Evolutionary conservation across 768 basidiomycete genomes (phyloP).

Genomic region (Tylopilus sp.): DNA sequence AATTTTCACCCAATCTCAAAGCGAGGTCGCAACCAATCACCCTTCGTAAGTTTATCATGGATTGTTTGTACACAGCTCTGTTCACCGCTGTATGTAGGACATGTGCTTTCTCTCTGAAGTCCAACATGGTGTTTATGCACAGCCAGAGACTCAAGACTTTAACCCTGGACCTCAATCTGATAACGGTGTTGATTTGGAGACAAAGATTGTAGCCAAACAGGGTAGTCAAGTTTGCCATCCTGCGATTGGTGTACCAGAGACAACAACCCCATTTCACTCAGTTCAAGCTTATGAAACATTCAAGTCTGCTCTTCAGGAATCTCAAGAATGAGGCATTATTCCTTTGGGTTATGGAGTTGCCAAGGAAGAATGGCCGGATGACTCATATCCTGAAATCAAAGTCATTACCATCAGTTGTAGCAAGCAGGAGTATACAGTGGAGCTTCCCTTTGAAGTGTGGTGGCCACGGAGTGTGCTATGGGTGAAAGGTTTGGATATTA

Average conservation of each 20-base stretch:
- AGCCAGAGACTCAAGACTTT: background rate
- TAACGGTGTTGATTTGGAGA: background rate
- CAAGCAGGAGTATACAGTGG: background rate
- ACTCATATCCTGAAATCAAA: slow-evolving; percentile 2
- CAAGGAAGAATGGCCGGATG: slow-evolving; percentile 1
- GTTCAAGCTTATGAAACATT: background rate
- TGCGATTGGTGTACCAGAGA: background rate
- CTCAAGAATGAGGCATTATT: background rate
- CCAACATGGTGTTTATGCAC: background rate
- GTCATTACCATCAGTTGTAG: slow-evolving; percentile 3
- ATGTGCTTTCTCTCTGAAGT: background rate
- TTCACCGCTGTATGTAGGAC: background rate
- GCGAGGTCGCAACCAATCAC: background rate
- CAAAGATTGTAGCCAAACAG: background rate
- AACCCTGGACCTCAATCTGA: background rate
- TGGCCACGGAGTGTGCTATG: slow-evolving; percentile 3
- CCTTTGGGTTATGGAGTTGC: slow-evolving; percentile 6
- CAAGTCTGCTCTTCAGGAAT: background rate
- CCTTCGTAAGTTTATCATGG: background rate
- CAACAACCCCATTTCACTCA: background rate
- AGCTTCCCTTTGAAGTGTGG: slow-evolving; percentile 2
- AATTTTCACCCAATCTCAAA: slow-evolving; percentile 35
- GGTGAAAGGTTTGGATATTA: slow-evolving; percentile 8
- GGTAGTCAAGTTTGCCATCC: background rate
- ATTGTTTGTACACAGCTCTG: no score